These are phyloP conservation scores for Schoenoplectus tabernaemontani DNA, from an alignment of 202 grass and related monocot species.

Conservation along the genomic window DNA sequence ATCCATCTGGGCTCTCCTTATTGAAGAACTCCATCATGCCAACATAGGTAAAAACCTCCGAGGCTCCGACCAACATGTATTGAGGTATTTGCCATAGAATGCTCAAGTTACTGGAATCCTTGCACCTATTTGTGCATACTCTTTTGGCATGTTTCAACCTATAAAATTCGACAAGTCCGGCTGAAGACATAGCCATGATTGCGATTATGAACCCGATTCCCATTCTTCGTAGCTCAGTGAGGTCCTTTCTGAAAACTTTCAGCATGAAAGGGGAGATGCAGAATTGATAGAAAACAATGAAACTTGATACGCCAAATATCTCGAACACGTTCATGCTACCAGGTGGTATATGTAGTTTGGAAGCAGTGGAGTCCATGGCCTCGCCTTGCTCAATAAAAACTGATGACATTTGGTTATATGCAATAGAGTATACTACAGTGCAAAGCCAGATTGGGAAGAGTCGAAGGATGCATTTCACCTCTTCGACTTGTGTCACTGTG, in stretches of 20 bases:
- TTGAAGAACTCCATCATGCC: slow-evolving; percentile 40
- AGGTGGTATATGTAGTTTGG: slow-evolving; percentile 17
- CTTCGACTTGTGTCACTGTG: slow-evolving; percentile 33
- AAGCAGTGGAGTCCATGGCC: slow-evolving; percentile 17
- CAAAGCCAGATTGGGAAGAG: slow-evolving; percentile 31
- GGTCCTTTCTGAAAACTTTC: slow-evolving; percentile 18
- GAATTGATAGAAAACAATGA: slow-evolving; percentile 19
- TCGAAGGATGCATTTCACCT: slow-evolving; percentile 29
- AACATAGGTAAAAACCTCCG: slow-evolving; percentile 38
- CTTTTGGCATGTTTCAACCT: slow-evolving; percentile 21
- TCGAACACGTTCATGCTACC: slow-evolving; percentile 25
- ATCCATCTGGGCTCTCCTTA: slow-evolving; percentile 24
- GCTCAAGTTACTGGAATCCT: slow-evolving; percentile 10
- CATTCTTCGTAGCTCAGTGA: slow-evolving; percentile 36
- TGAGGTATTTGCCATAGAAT: slow-evolving; percentile 40
- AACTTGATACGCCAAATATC: slow-evolving; percentile 20
- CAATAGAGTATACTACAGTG: slow-evolving; percentile 22
- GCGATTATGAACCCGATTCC: slow-evolving; percentile 31
- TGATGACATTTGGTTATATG: slow-evolving; percentile 22
- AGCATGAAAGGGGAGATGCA: slow-evolving; percentile 7
- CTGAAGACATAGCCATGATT: slow-evolving; percentile 14
- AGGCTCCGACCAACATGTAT: slow-evolving; percentile 28
- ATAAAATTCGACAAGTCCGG: slow-evolving; percentile 20
- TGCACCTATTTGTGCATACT: not conserved
- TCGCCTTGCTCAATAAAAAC: slow-evolving; percentile 25